These are phyloP conservation scores for Phytophthora macrochlamydospora DNA, from an alignment of 352 stramenopile genomes.

Conservation along the genomic window DNA sequence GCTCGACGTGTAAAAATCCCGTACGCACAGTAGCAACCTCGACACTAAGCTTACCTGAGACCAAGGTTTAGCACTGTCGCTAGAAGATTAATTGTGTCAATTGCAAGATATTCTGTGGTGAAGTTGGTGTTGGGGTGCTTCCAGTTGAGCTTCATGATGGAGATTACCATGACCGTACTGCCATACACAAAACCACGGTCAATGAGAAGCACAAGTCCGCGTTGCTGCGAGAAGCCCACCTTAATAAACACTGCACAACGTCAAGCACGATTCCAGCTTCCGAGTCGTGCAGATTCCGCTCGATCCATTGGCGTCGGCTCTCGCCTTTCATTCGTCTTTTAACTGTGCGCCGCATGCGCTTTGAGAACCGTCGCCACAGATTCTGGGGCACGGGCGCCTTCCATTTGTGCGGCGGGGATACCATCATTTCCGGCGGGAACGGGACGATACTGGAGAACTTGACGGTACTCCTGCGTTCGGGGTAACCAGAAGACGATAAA, in stretches of 20 bases:
- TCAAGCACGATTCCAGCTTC: slow-evolving; percentile 61
- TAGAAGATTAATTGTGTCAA: slow-evolving; percentile 59
- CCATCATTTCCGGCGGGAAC: slow-evolving; percentile 8
- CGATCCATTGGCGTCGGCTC: slow-evolving; percentile 70
- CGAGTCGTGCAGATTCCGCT: slow-evolving; percentile 74
- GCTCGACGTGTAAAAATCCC: too few relatives aligned
- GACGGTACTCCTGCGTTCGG: slow-evolving; percentile 14
- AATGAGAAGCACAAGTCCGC: neutral
- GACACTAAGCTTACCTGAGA: slow-evolving; percentile 34
- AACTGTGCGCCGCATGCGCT: slow-evolving; percentile 39
- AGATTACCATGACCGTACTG: slow-evolving; percentile 60
- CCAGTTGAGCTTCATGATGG: slow-evolving; percentile 75
- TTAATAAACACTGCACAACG: slow-evolving; percentile 54
- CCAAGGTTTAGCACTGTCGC: slow-evolving; percentile 50
- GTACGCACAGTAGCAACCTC: too few relatives aligned
- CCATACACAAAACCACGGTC: neutral
- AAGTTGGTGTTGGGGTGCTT: slow-evolving; percentile 38
- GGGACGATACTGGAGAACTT: slow-evolving; percentile 18
- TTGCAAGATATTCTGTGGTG: slow-evolving; percentile 33
- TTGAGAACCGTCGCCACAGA: slow-evolving; percentile 20
- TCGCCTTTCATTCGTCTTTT: slow-evolving; percentile 72
- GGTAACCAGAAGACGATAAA: slow-evolving; percentile 13
- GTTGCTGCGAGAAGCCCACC: slow-evolving; percentile 23
- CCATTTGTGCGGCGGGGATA: slow-evolving; percentile 13
- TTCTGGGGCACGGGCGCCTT: slow-evolving; percentile 20